Percentiles rank a stretch among this genome's conserved stretches.
phyloP scores from a whole-genome alignment of 495 filamentous ascomycete genomes.

The Aspergillus campestris region DNA sequence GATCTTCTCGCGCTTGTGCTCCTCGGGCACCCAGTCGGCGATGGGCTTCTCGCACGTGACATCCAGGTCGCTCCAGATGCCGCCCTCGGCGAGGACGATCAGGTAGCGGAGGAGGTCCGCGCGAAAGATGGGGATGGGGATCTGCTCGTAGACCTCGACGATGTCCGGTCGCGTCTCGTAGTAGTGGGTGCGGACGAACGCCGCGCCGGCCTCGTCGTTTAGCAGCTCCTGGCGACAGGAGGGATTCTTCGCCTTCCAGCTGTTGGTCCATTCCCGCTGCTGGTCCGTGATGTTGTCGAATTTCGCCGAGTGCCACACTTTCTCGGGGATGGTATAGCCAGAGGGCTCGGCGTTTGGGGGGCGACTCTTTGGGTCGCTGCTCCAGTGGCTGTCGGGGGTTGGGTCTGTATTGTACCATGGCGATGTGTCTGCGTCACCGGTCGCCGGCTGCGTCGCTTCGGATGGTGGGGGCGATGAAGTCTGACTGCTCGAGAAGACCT shows the following conservation, averaged over 20 bases:
- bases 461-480: no score
- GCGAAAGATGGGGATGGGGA: conserved; percentile 40
- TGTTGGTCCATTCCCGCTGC: conserved; percentile 15
- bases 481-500: no score
- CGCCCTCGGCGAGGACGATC: conserved; percentile 49
- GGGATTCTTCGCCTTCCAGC: conserved; percentile 22
- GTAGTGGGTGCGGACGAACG: conserved; percentile 24
- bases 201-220: conserved; percentile 18
- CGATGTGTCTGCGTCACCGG: no score
- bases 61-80: conserved; percentile 51
- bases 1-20: conserved; percentile 26
- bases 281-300: conserved; percentile 10
- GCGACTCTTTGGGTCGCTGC: neutral
- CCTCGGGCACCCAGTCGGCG: conserved; percentile 42
- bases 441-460: no score
- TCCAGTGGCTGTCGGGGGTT: no score
- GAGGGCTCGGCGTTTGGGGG: neutral
- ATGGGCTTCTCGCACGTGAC: conserved; percentile 43
- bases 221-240: conserved; percentile 23
- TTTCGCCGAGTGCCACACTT: conserved; percentile 20
- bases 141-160: conserved; percentile 28
- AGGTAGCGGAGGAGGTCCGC: conserved; percentile 53
- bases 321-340: conserved; percentile 11
- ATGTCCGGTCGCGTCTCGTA: conserved; percentile 27
- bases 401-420: no score